Evolutionary conservation across 345 rosid genomes (phyloP), one percentile per base, ranked within the genome.

Genomic region (Murraya paniculata): DNA sequence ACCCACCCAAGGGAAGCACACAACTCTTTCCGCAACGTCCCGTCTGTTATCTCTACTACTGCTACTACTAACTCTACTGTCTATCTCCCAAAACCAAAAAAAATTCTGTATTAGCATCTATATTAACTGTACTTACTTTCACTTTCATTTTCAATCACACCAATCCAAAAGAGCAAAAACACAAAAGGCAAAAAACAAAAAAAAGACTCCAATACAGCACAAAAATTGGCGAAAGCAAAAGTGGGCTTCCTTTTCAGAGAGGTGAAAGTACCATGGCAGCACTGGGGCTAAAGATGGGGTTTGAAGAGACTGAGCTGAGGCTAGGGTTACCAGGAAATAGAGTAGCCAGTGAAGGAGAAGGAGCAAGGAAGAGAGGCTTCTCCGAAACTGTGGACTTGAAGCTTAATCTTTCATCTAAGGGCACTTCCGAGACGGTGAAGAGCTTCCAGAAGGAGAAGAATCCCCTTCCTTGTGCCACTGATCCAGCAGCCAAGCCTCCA

Each of bases 231-330:
- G 27, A 66, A 35, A 56, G 6, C n/a, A 39, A 66, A 27, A 48
- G 73, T 9, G 24, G 55, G 72, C 1, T 35, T 22, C 62, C 69
- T 64, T 79, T 5, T 73, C 53, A 62, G 53, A 39, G 53, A 30
- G 19, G 64, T 22, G 59, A 67, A 33, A 18, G 45, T 60, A 62
- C 22, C 53, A 84, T 77, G 85, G 87, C 66, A 82, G 87, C 78
- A 45, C 50, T 45, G 22, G 85, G 77, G 53, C 39, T 83, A 31
- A 74, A 53, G 59, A 72, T 78, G 85, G 85, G 83, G 27, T 79
- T 86, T 59, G 90, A 84, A 50, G 98, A 88, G 84, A 91, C 97
- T 18, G 98, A 94, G 82, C 88, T 94, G 69, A 87, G 93, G 85
- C 91, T 94, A 57, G 97, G 98, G 73, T 79, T 94, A 78, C 95